Percentiles rank a stretch among this genome's conserved stretches.
Evolutionary conservation across 78 protist genomes (phyloP).

Genomic region (Blattamonas nauphoetae): DNA sequence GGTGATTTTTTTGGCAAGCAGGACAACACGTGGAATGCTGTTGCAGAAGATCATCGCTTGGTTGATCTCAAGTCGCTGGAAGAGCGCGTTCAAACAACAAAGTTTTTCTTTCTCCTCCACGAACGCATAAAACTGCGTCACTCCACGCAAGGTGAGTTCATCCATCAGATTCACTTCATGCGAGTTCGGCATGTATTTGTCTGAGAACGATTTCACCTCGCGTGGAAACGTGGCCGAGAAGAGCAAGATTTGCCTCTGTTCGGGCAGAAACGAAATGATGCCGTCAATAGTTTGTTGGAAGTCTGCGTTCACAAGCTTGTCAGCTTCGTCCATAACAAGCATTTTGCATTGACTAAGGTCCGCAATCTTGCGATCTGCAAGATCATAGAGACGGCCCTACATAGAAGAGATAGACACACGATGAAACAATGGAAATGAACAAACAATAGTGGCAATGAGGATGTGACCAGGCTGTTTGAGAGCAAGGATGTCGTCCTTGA

Average conservation of each 20-base stretch:
- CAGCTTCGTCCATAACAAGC: constrained; percentile 91
- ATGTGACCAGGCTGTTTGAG: constrained; percentile 73
- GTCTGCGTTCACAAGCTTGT: constrained; percentile 86
- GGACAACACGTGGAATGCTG: constrained; percentile 85
- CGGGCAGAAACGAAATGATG: constrained; percentile 57
- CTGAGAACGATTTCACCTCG: constrained; percentile 68
- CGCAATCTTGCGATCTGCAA: constrained; percentile 55
- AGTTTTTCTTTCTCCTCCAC: constrained; percentile 94
- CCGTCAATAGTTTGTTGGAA: constrained; percentile 71
- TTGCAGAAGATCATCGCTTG: constrained; percentile 97
- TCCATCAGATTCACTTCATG: constrained; percentile 91
- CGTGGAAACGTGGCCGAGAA: constrained; percentile 95
- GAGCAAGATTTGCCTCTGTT: constrained; percentile 68
- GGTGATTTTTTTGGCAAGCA: constrained; percentile 81
- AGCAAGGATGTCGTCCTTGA: constrained; percentile 73
- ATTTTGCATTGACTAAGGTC: constrained; percentile 44
- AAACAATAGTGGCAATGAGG: constrained; percentile 77
- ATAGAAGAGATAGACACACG: background rate
- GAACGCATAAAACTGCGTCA: constrained; percentile 91
- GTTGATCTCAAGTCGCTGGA: constrained; percentile 85
- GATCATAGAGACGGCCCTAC: constrained; percentile 76
- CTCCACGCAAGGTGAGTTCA: constrained; percentile 92
- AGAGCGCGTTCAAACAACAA: constrained; percentile 89
- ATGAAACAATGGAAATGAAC: background rate
- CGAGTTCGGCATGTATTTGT: constrained; percentile 65